phyloP scores from a whole-genome alignment of 2,329 filamentous ascomycete species.

The Alternaria arbusti region DNA sequence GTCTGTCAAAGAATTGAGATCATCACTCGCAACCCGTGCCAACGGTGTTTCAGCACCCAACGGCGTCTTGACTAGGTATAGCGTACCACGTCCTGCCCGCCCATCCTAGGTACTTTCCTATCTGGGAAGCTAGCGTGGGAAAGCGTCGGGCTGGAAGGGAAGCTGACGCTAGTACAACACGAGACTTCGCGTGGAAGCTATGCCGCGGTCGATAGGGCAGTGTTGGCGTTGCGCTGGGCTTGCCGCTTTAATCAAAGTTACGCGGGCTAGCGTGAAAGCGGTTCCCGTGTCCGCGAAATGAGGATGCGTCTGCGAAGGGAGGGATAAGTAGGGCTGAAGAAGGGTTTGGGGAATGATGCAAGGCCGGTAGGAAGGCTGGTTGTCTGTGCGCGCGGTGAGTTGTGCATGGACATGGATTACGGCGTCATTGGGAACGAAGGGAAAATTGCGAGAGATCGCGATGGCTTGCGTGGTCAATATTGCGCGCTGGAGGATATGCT shows the following conservation, averaged over 20 bases:
- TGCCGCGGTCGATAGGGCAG: slow-evolving; percentile 21
- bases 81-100: background rate
- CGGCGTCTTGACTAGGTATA: slow-evolving; percentile 3
- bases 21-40: background rate
- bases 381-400: slow-evolving; percentile 29
- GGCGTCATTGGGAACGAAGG: slow-evolving; percentile 17
- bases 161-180: background rate
- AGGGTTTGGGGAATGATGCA: slow-evolving; percentile 10
- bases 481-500: background rate
- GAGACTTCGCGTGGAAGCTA: slow-evolving; percentile 28
- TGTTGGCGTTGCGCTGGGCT: background rate
- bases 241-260: slow-evolving; percentile 1
- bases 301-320: slow-evolving; percentile 9
- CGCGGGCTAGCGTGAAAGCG: slow-evolving; percentile 5
- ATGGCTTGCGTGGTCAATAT: slow-evolving; percentile 7
- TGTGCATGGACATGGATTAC: slow-evolving; percentile 25
- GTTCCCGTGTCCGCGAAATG: slow-evolving; percentile 18
- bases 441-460: slow-evolving; percentile 15
- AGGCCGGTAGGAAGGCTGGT: slow-evolving; percentile 23
- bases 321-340: slow-evolving; percentile 23
- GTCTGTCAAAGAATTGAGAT: background rate
- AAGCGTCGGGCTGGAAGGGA: background rate
- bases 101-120: background rate
- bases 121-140: slow-evolving; percentile 1
- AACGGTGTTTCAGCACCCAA: slow-evolving; percentile 11